Conservation (phyloP, 495 filamentous ascomycete genomes). For the Beverwykella pulmonaria region DNA sequence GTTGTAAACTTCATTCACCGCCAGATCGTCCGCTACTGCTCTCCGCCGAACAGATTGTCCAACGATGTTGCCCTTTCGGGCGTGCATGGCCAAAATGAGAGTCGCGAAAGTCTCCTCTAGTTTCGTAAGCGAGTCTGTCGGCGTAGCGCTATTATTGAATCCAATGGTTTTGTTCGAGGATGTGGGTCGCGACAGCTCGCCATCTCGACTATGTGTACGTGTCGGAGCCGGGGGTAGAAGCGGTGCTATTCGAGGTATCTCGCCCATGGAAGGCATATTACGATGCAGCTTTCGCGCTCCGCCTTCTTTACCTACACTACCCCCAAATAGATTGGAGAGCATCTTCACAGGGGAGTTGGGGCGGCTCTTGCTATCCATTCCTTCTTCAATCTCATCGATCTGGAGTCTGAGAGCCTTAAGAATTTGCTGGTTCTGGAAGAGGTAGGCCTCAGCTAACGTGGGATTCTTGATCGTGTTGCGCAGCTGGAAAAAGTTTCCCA, state of each 20-base stretch:
- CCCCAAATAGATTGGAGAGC: conserved; percentile 77
- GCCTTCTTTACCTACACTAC: conserved; percentile 41
- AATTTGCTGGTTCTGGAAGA: conserved; percentile 72
- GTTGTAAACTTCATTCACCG: conserved; percentile 91
- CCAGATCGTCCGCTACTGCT: conserved; percentile 71
- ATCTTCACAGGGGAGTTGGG: conserved; percentile 87
- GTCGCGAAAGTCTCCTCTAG: conserved; percentile 86
- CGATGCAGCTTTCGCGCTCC: conserved; percentile 37
- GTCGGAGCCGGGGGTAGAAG: conserved; percentile 28
- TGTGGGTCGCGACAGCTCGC: conserved; percentile 37
- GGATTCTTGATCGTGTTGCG: conserved; percentile 71
- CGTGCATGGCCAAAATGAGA: conserved; percentile 79
- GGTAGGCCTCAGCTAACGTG: conserved; percentile 62
- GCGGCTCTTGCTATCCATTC: conserved; percentile 62
- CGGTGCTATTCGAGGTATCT: conserved; percentile 44
- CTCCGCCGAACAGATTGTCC: conserved; percentile 72
- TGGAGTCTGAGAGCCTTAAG: conserved; percentile 69
- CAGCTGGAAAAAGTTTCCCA: conserved; percentile 66
- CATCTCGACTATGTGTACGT: conserved; percentile 38
- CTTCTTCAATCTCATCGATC: conserved; percentile 53
- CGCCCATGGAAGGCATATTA: conserved; percentile 38
- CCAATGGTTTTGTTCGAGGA: conserved; percentile 34
- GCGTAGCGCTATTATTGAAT: conserved; percentile 31
- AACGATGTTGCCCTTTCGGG: conserved; percentile 82
- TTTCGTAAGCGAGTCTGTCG: conserved; percentile 61